Evolutionary conservation across 1,284 basidiomycete genomes (phyloP).

Genomic region (Cutaneotrichosporon cutaneum): DNA sequence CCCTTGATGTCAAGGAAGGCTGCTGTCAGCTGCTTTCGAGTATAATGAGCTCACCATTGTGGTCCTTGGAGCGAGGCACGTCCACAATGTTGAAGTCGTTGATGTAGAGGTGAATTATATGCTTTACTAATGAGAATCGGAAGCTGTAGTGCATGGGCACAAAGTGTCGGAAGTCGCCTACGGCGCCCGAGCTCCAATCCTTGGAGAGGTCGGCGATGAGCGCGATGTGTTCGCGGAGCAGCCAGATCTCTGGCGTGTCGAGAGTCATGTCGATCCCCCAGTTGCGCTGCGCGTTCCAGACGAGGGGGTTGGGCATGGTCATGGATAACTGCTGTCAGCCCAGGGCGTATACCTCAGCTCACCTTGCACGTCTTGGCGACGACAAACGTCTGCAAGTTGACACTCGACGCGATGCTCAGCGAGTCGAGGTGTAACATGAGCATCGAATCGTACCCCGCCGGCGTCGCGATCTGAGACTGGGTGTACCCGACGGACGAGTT

Average conservation of each 20-base stretch:
- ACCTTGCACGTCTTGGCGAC: constrained; percentile 67
- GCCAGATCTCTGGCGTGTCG: constrained; percentile 67
- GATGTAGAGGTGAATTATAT: constrained; percentile 74
- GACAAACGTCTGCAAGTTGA: constrained; percentile 79
- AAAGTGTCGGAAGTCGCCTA: constrained; percentile 73
- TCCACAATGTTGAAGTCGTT: constrained; percentile 97
- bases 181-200: constrained; percentile 82
- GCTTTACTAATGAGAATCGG: constrained; percentile 69
- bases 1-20: constrained; percentile 72
- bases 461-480: constrained; percentile 72
- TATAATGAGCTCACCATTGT: constrained; percentile 65
- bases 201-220: constrained; percentile 84
- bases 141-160: constrained; percentile 76
- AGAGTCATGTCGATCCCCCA: constrained; percentile 75
- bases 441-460: constrained; percentile 71
- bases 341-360: constrained; percentile 26
- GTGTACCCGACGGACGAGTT: constrained; percentile 78
- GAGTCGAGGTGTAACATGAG: constrained; percentile 80
- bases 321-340: constrained; percentile 37
- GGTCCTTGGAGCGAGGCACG: constrained; percentile 70
- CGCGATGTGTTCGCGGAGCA: constrained; percentile 86
- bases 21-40: constrained; percentile 41
- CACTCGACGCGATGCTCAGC: constrained; percentile 72
- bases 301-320: constrained; percentile 55
- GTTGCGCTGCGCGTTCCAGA: constrained; percentile 61